A percentile compares a stretch with the other conserved stretches of the same genome.
Evolutionary conservation across 2,329 filamentous ascomycete species (phyloP).

Genomic region (Penicillium hesseltinei): DNA sequence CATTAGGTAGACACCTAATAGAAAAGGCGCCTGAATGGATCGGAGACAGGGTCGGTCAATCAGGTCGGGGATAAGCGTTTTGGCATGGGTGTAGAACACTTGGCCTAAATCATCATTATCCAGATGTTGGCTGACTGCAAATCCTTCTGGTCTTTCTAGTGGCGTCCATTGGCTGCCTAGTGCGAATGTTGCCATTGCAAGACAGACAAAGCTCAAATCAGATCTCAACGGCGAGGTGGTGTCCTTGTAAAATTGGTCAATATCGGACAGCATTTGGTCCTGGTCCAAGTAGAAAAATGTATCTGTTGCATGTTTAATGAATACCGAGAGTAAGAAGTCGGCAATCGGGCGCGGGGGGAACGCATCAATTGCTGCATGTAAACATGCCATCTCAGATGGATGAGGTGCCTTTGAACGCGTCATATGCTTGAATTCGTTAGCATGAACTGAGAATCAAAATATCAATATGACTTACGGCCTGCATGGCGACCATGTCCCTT

Average conservation of each 20-base stretch:
- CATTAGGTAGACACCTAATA: constrained; percentile 39
- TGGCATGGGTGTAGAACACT: constrained; percentile 32
- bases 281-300: constrained; percentile 24
- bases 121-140: neutral
- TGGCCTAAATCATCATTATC: constrained; percentile 28
- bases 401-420: constrained; percentile 4
- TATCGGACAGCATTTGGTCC: constrained; percentile 11
- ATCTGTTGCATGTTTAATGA: constrained; percentile 21
- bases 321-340: constrained; percentile 18
- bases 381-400: constrained; percentile 8
- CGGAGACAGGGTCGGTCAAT: constrained; percentile 34
- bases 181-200: constrained; percentile 22
- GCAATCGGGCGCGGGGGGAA: constrained; percentile 18
- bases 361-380: constrained; percentile 8
- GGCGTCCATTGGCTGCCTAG: constrained; percentile 39
- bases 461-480: constrained; percentile 9
- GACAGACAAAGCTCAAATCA: constrained; percentile 18
- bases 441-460: neutral
- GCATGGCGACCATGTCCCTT: constrained; percentile 14
- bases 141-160: constrained; percentile 26
- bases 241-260: constrained; percentile 17
- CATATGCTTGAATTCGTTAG: constrained; percentile 2
- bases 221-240: constrained; percentile 7
- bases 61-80: constrained; percentile 33
- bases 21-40: constrained; percentile 35